phyloP scores from a whole-genome alignment of 768 basidiomycete species.

The Trametopsis cervina region DNA sequence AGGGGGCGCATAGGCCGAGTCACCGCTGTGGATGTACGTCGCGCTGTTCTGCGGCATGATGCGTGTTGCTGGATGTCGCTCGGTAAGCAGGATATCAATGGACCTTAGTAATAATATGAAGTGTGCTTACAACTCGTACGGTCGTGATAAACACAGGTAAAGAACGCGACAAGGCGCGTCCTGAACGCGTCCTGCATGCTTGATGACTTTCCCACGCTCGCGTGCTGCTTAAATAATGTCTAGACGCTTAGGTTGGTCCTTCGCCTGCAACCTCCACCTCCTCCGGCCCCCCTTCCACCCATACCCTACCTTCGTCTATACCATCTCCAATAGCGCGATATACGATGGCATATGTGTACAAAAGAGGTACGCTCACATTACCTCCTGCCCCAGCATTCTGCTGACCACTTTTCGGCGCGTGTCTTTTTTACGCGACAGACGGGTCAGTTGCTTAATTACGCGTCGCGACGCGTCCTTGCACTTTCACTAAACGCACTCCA shows the following conservation, averaged over 20 bases:
- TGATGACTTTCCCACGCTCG: slow-evolving; percentile 9
- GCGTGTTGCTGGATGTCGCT: neutral
- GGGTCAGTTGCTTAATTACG: slow-evolving; percentile 36
- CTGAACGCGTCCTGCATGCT: slow-evolving; percentile 2
- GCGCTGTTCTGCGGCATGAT: slow-evolving; percentile 14
- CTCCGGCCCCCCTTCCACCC: slow-evolving; percentile 7
- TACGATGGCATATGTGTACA: slow-evolving; percentile 47
- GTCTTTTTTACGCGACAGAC: slow-evolving; percentile 28
- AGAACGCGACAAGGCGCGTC: slow-evolving; percentile 9
- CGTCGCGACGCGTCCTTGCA: slow-evolving; percentile 15
- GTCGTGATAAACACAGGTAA: slow-evolving; percentile 4
- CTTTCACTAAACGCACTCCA: too few species aligned
- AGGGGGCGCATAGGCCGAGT: slow-evolving; percentile 34
- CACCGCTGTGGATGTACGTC: slow-evolving; percentile 19
- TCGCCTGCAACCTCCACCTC: slow-evolving; percentile 22
- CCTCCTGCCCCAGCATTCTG: slow-evolving; percentile 8
- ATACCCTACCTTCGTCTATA: slow-evolving; percentile 7
- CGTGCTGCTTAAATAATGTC: slow-evolving; percentile 12
- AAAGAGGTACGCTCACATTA: slow-evolving; percentile 36
- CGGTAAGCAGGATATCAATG: neutral
- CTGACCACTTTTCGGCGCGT: slow-evolving; percentile 11
- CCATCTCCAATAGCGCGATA: slow-evolving; percentile 4
- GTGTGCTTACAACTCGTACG: neutral
- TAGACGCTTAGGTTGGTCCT: slow-evolving; percentile 21
- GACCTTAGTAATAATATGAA: neutral